Base-by-base conservation (phyloP, 2,329 filamentous ascomycete genomes). In the Trichoderma atrobrunneum region DNA sequence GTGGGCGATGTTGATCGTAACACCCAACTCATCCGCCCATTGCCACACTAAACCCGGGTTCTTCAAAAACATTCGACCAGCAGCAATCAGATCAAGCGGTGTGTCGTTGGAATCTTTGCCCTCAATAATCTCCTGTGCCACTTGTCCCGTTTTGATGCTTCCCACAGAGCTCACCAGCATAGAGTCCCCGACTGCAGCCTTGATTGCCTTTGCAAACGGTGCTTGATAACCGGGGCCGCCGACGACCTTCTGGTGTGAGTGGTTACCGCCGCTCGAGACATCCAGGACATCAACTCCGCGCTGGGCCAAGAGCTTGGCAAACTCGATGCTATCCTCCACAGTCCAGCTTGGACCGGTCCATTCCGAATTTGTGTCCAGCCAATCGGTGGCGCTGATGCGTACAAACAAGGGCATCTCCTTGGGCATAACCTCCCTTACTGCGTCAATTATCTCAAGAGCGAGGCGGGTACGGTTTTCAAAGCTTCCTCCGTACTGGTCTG, bases 251-350 rank as follows among this genome's bases (percentile, higher is more conserved):
- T 59, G 57, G 61, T 80, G 78, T 0, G 85, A 81, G 76, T 93
- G 89, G 61, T 87, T 87, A 4, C 92, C 93, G 1, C 89, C 92
- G 3, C 86, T 88, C 1, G 88, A 91, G 11, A 95, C 87, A 76
- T 96, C 93, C 1, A 96, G 82, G 1, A 96, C 82, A 78, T 96
- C 92, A 3, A 95, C 88, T 3, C 93, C 93, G 16, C 82, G 84
- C 2, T 89, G 87, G 0, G 90, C 90, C 0, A 96, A 83, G 0
- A 90, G 81, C 60, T 85, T 79, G 0, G 92, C 91, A 1, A 96
- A 86, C 63, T 84, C 84, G 34, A 89, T 84, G 0, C 89, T 90
- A 68, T 95, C 87, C n/a, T 89, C 86, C 3, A 89, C 76, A 0
- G 87, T 91, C 93, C 93, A 96, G 77, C 87, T 89, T 39, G 56